These are phyloP conservation scores for Daldinia childiae DNA, from an alignment of 495 filamentous ascomycete genomes.

Conservation along the genomic window DNA sequence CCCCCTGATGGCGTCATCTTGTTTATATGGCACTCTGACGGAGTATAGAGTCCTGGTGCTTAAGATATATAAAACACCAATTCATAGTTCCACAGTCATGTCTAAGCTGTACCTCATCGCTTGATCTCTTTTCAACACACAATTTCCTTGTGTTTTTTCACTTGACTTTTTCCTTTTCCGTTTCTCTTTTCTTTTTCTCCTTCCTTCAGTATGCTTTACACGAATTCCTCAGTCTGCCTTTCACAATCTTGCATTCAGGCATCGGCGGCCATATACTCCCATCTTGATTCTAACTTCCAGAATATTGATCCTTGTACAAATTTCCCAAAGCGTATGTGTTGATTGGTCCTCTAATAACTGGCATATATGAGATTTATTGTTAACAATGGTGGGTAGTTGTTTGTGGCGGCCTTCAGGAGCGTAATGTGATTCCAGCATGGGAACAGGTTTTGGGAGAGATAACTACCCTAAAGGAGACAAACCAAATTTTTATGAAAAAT, in stretches of 20 bases:
- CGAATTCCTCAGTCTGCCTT: slow-evolving; percentile 23
- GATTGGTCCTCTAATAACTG: background rate
- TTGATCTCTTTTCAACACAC: slow-evolving; percentile 3
- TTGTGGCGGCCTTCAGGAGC: slow-evolving; percentile 70
- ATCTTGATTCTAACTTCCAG: slow-evolving; percentile 66
- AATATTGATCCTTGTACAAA: slow-evolving; percentile 72
- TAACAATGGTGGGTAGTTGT: slow-evolving; percentile 48
- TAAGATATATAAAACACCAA: slow-evolving; percentile 12
- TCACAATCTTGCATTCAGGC: slow-evolving; percentile 64
- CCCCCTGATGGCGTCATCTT: background rate
- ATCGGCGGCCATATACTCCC: slow-evolving; percentile 67
- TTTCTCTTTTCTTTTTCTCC: slow-evolving; percentile 6
- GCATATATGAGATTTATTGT: background rate
- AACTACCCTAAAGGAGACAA: slow-evolving; percentile 60
- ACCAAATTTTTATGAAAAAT: slow-evolving; percentile 64
- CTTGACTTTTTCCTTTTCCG: background rate
- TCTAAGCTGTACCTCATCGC: slow-evolving; percentile 9
- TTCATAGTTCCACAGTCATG: background rate
- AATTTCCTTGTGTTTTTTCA: slow-evolving; percentile 1
- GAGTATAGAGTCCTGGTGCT: background rate
- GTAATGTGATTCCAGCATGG: slow-evolving; percentile 71
- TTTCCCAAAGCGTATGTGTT: slow-evolving; percentile 59
- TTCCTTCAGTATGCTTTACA: slow-evolving; percentile 12
- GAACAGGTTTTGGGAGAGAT: slow-evolving; percentile 63
- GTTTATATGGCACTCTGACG: background rate